Evolutionary conservation across 2,329 filamentous ascomycete species (phyloP), one percentile per base, ranked within the genome.

Genomic region (Epichloe gansuensis): DNA sequence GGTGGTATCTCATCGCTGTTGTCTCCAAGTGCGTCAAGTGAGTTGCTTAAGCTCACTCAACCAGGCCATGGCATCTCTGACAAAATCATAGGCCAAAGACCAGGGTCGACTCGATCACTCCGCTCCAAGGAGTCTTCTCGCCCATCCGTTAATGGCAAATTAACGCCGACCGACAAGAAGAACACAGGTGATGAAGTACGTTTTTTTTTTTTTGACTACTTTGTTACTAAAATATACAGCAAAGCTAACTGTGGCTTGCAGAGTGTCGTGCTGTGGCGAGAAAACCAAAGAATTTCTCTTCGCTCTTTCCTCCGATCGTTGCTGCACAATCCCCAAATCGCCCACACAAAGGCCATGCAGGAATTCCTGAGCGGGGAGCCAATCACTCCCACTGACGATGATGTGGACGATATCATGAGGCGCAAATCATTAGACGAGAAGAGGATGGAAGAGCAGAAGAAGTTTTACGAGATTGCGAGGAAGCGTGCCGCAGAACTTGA

Each of bases 391-490:
- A 89, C 81, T 23, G 86, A 91, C 59, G 89, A 93, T 53, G 93
- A 98, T 63, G 71, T 85, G 31, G 77, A 84, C 2, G 93, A 98
- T 63, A 89, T 96, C 35, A 68, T 82, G 56, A 78, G 78, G 53
- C 79, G 93, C 50, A 94, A 90, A 66, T 76, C 80, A 12, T 82
- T 95, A 68, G 93, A 98, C 61, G 84, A 87, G 64, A 87, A 86
- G 67, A 82, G 93, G 44, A 79, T 97, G 50, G 87, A 95, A 62
- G 93, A 98, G 67, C 93, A 98, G 66, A 86, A 83, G 64, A 81
- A 83, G 57, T 98, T 98, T 65, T 98, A 96, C 66, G 91, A 98
- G 65, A 90, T 98, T 63, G 93, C 93, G 8, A 77, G 89, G 58
- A 84, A 89, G 66, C 82, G 93, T 57, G 93, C 93, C 2, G 85